Evolutionary conservation across 345 rosid species (phyloP), one percentile per base, ranked within the genome.

Genomic region (Erucastrum elatum): DNA sequence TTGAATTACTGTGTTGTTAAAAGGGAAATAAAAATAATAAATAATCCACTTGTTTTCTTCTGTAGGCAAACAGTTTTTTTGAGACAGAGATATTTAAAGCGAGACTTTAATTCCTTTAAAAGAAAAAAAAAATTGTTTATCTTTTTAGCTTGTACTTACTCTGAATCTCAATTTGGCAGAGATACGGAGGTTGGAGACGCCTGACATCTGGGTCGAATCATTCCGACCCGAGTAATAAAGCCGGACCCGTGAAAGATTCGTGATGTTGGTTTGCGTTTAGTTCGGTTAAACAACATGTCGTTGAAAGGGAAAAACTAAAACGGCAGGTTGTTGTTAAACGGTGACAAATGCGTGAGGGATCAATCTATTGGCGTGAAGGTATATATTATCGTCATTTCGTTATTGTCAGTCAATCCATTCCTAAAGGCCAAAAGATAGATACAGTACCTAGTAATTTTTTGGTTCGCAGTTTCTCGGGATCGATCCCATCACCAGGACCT

Each of bases 401-500:
- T 6, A 0, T 26, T 41, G 29, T 31, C 30, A n/a, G 29, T 31
- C 49, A 7, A 1, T n/a, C 16, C 44, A 41, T 41, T 3, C 49
- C 49, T 11, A 41, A 41, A 9, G 13, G 4, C 0, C 34, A 53
- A 51, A 9, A 26, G 25, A 8, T 5, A n/a, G n/a, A n/a, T n/a
- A n/a, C n/a, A n/a, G n/a, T n/a, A 58, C 29, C 30, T 35, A 8
- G 6, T 37, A 26, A 39, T 30, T 31, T 16, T 68, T 11, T 15
- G n/a, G 21, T 71, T 77, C 44, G 81, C 62, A 25, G 74, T 21
- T 72, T 4, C 8, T 6, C 1, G 10, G 9, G 3, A 59, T 79
- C 78, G 82, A 74, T 74, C 82, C 59, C 78, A 68, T 46, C 70
- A 74, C 78, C 78, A 62, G 53, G 75, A 51, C 64, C 71, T 74